Evolutionary conservation across 768 basidiomycete species (phyloP).

Genomic region (Lanmaoa pseudosensibilis): DNA sequence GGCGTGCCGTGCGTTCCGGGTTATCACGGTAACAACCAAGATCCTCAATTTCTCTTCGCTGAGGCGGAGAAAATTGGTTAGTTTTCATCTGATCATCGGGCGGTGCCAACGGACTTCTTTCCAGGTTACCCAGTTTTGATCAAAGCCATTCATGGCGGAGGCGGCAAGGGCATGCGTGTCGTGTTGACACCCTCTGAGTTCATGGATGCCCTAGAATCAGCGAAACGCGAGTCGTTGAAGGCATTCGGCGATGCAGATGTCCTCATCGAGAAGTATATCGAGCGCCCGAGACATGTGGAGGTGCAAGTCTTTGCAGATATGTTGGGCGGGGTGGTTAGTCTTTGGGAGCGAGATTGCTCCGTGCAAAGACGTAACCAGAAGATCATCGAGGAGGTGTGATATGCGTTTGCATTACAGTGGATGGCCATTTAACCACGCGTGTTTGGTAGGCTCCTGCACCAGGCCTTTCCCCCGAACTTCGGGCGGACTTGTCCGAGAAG

Average conservation of each 20-base stretch:
- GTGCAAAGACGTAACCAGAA: constrained; percentile 94
- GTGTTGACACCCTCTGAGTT: constrained; percentile 71
- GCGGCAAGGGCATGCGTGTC: constrained; percentile 93
- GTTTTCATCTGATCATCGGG: background rate
- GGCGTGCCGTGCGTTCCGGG: constrained; percentile 93
- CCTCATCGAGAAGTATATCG: constrained; percentile 86
- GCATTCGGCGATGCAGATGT: constrained; percentile 87
- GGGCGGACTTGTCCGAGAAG: constrained; percentile 79
- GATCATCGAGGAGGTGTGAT: constrained; percentile 81
- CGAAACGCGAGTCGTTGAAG: constrained; percentile 85
- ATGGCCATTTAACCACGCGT: background rate
- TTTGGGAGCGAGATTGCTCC: constrained; percentile 96
- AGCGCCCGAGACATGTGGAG: constrained; percentile 86
- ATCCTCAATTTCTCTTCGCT: constrained; percentile 63
- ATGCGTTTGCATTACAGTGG: background rate
- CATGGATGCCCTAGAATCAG: constrained; percentile 77
- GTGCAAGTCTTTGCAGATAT: constrained; percentile 93
- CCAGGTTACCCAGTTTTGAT: constrained; percentile 88
- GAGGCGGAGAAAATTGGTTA: constrained; percentile 72
- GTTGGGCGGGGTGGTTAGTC: constrained; percentile 76
- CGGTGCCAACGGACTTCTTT: background rate
- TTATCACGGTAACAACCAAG: constrained; percentile 85
- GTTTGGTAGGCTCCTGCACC: constrained; percentile 79
- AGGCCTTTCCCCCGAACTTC: constrained; percentile 73
- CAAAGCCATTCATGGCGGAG: constrained; percentile 95